These are phyloP conservation scores for Phytophthora meadii DNA, from an alignment of 352 stramenopile species.

Conservation along the genomic window DNA sequence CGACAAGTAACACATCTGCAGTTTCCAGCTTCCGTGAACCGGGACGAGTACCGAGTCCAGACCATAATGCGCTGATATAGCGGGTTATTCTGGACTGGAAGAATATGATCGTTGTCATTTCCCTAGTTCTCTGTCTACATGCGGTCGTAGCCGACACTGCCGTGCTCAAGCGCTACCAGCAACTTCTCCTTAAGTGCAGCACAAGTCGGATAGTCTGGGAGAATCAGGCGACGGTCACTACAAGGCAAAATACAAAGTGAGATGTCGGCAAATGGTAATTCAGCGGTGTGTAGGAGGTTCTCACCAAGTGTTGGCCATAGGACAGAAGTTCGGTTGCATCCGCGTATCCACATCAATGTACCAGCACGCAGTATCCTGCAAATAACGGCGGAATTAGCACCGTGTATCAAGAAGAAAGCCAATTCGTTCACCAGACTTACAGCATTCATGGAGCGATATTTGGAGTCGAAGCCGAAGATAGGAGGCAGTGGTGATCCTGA, in stretches of 20 bases:
- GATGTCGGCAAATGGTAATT: background rate
- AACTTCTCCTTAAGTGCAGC: constrained; percentile 70
- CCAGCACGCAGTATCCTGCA: constrained; percentile 67
- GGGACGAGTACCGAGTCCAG: constrained; percentile 56
- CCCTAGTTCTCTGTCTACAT: constrained; percentile 55
- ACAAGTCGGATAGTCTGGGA: constrained; percentile 66
- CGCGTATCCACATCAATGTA: constrained; percentile 72
- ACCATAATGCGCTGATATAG: constrained; percentile 53
- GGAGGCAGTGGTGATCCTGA: constrained; percentile 70
- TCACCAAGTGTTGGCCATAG: constrained; percentile 83
- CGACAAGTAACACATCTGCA: constrained; percentile 23
- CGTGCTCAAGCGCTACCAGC: constrained; percentile 61
- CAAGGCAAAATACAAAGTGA: constrained; percentile 21
- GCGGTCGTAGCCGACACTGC: constrained; percentile 76
- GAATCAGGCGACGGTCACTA: constrained; percentile 76
- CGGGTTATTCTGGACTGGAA: too few relatives aligned
- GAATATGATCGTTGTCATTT: constrained; percentile 13
- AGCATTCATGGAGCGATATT: constrained; percentile 58
- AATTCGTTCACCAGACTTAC: constrained; percentile 31
- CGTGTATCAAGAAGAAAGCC: background rate
- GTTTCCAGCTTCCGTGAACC: constrained; percentile 61
- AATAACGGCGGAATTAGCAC: constrained; percentile 12
- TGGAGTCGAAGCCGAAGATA: constrained; percentile 76
- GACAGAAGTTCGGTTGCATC: constrained; percentile 55
- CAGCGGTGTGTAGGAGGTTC: background rate